phyloP scores from a whole-genome alignment of 2,329 filamentous ascomycete genomes.

The Verticillium nubilum region DNA sequence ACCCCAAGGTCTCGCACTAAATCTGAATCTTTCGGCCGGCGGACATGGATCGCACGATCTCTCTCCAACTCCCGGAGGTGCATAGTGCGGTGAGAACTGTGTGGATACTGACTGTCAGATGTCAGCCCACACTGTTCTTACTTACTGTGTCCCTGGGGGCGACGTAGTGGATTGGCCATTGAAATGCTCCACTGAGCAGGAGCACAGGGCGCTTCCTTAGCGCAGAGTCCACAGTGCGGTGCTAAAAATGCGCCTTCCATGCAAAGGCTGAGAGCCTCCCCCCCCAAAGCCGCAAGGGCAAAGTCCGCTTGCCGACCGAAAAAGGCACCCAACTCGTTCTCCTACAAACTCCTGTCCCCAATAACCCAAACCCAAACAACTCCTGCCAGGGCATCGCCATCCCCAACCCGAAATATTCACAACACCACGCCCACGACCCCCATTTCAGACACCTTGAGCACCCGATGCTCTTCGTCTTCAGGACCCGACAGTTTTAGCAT shows the following conservation, averaged over 20 bases:
- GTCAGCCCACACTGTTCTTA: background rate
- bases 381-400: conserved; percentile 3
- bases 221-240: background rate
- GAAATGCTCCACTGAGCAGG: background rate
- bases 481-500: background rate
- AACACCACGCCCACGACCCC: background rate
- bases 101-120: background rate
- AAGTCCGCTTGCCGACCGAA: background rate
- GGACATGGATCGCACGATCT: background rate
- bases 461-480: background rate
- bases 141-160: background rate
- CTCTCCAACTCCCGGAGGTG: background rate
- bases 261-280: background rate
- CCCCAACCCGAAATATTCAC: background rate
- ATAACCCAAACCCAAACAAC: background rate
- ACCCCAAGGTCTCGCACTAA: background rate
- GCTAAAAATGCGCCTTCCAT: background rate
- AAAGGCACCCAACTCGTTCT: background rate
- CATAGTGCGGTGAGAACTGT: background rate
- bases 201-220: background rate
- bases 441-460: background rate
- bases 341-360: conserved; percentile 9
- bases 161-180: background rate
- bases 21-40: background rate
- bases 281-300: background rate